A percentile compares a stretch with the other conserved stretches of the same genome.
phyloP scores from a whole-genome alignment of 164 flowering plant genomes.

The Macadamia tetraphylla region DNA sequence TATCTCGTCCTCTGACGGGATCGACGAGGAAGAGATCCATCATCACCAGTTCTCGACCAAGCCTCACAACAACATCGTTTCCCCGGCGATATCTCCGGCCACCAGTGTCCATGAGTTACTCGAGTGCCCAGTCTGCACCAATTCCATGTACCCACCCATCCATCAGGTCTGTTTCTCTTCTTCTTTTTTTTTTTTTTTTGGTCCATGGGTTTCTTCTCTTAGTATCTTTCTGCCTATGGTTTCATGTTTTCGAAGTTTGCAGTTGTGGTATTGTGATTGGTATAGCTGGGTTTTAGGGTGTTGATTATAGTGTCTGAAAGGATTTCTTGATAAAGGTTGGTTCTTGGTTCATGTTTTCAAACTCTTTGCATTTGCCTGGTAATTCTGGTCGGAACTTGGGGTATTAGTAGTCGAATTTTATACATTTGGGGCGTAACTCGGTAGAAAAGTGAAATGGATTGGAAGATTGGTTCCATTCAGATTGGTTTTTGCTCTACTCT shows the following conservation, averaged over 20 bases:
- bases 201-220: no score
- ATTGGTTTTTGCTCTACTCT: not conserved
- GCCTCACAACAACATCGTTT: constrained; percentile 11
- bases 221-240: no score
- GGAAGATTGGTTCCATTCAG: not conserved
- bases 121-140: constrained; percentile 40
- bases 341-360: not conserved
- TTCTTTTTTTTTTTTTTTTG: not conserved
- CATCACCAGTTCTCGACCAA: constrained; percentile 22
- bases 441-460: not conserved
- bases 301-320: no score
- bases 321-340: not conserved
- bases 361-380: not conserved
- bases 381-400: not conserved
- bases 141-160: constrained; percentile 43
- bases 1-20: constrained; percentile 24
- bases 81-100: constrained; percentile 19
- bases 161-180: constrained; percentile 25
- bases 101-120: constrained; percentile 37
- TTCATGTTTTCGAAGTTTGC: no score
- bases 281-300: no score
- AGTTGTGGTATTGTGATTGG: no score
- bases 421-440: not conserved
- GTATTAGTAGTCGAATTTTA: not conserved
- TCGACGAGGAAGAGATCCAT: constrained; percentile 34